Base-by-base conservation (phyloP, 805 yeast species). In the Candida bentonensis region DNA sequence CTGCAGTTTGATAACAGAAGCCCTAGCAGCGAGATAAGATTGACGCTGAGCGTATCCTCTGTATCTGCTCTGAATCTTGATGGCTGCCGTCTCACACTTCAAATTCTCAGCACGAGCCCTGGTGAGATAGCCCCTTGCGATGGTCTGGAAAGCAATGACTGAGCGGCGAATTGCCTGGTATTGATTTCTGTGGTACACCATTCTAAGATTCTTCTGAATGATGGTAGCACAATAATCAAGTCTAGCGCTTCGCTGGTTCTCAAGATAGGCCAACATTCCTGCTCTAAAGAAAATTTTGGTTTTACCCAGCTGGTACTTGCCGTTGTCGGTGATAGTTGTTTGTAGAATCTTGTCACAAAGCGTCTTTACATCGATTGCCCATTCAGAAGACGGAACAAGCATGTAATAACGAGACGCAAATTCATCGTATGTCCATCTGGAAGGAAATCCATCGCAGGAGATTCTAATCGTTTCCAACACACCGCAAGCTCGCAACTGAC, bases 401-500 rank as follows among this genome's bases (percentile, higher is more conserved):
- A 88, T 78, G 57, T 86, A 89, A 61, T 87, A 89, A 57, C 96
- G 76, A 50, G 79, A 74, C 17, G 87, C 94, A 68, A 89, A 89
- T 59, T 92, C 97, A 43, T 80, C 87, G 59, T 86, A 92, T 2
- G 95, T 77, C 87, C 96, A 86, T 59, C 96, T 73, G 0, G 96
- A 82, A 15, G 98, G 98, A 73, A 88, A 89, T 34, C 98, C 98
- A 42, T 95, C 96, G 66, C 96, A 88, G 1, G 96, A 88, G 41
- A 89, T 89, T 57, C 95, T 72, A 58, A 89, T 89, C 1, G 98
- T 92, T 61, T 92, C 98, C 53, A 89, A 70, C 41, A 89, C 97
- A 81, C 98, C 98, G 70, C 98, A 89, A 3, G 98, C 98, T 60
- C 98, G 76, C 50, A 89, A 72, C 64, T 89, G 98, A 3, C 94